Base-by-base conservation (phyloP, 352 stramenopile species). In the Phytophthora cactorum region DNA sequence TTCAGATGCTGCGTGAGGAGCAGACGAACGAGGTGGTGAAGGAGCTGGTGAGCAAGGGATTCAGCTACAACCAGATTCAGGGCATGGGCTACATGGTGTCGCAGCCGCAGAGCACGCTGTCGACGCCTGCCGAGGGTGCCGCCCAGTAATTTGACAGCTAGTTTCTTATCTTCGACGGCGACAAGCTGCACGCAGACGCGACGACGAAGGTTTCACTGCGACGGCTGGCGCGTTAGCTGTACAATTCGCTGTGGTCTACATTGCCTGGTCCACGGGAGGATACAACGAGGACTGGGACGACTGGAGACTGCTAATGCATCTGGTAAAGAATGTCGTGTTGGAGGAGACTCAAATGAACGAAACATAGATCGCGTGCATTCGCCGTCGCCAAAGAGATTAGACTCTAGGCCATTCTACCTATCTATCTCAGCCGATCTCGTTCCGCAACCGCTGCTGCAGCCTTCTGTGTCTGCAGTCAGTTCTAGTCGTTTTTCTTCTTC, bases 1-100 rank as follows among this genome's bases (percentile, higher is more conserved):
- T 62, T 45, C 49, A 90, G 85, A 82, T 93, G 56, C 70, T 93
- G 27, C 86, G 86, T 59, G 86, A 93, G 69, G 86, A 93, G 65
- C 86, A 93, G 72, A 91, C 86, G 34, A 93, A 93, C 59, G 86
- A 93, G 62, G 80, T 91, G 43, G 86, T 91, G 43, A 93, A 92
- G 76, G 86, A 93, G 59, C 68, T 93, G 44, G 58, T 92, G 46
- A 78, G 75, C 72, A 93, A 93, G 75, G 88, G 88, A 14, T 96
- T 93, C 68, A 90, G 71, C 52, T 88, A 92, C 63, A 82, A 88
- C 71, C 88, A 96, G 70, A 91, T 96, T 59, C 84, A 92, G 53
- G 74, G 74, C 63, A 96, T 96, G 88, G 88, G 88, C 58, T 96
- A 93, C 80, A 78, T 83, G 56, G 77, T 92, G 44, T 70, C 81